A percentile compares a stretch with the other conserved stretches of the same genome.
These are phyloP conservation scores for Penicillium malachiteum DNA, from an alignment of 495 filamentous ascomycete genomes.

Conservation along the genomic window DNA sequence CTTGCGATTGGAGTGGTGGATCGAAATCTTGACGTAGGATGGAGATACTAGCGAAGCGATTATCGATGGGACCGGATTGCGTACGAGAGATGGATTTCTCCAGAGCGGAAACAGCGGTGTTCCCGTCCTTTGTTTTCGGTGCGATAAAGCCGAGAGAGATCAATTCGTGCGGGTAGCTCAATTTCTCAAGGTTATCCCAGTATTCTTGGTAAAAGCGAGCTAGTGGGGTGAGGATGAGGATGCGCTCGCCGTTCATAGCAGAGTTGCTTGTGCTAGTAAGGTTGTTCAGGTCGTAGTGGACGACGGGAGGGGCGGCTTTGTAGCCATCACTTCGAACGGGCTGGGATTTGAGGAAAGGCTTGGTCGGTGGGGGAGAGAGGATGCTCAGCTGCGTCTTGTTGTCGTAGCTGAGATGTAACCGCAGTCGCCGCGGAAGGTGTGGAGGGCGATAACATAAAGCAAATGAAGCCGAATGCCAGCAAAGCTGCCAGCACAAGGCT, in stretches of 20 bases:
- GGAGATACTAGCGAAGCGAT: constrained; percentile 86
- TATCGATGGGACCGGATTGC: constrained; percentile 72
- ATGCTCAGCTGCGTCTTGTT: constrained; percentile 63
- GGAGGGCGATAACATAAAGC: constrained; percentile 59
- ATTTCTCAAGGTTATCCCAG: constrained; percentile 88
- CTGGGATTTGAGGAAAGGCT: constrained; percentile 72
- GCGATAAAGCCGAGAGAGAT: constrained; percentile 96
- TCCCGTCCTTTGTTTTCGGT: constrained; percentile 85
- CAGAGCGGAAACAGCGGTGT: constrained; percentile 73
- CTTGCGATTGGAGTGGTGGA: constrained; percentile 73
- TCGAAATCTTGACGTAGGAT: constrained; percentile 97
- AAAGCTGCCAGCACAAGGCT: constrained; percentile 61
- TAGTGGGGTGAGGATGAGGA: constrained; percentile 91
- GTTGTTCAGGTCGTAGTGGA: constrained; percentile 92
- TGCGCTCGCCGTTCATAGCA: constrained; percentile 72
- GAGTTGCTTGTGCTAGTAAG: constrained; percentile 77
- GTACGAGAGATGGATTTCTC: constrained; percentile 83
- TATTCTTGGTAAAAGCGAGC: constrained; percentile 90
- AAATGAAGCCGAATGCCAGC: constrained; percentile 61
- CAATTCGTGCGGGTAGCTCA: constrained; percentile 88
- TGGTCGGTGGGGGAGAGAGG: constrained; percentile 78
- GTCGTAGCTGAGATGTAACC: constrained; percentile 43
- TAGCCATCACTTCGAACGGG: constrained; percentile 54
- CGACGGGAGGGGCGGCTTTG: constrained; percentile 74
- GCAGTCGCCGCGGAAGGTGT: constrained; percentile 35